A percentile compares a stretch with the other conserved stretches of the same genome.
These are phyloP conservation scores for Cutaneotrichosporon cutaneum DNA, from an alignment of 1,284 basidiomycete genomes.

Conservation along the genomic window DNA sequence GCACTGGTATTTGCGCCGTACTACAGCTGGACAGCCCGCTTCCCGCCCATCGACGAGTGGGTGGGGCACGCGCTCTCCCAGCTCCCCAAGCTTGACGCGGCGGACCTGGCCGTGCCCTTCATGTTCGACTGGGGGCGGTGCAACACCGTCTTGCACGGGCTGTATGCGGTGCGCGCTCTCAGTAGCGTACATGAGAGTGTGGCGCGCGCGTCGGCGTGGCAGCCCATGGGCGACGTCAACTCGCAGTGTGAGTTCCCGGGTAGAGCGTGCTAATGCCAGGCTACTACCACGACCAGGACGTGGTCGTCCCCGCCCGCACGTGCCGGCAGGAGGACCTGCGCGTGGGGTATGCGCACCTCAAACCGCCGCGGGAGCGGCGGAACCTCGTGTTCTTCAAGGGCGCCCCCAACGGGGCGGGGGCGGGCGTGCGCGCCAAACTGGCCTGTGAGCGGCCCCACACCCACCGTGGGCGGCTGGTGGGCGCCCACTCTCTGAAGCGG, in stretches of 20 bases:
- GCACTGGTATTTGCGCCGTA: constrained; percentile 47
- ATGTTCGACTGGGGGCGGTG: constrained; percentile 51
- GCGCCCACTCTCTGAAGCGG: no score
- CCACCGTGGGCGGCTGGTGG: no score
- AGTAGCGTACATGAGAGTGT: not conserved
- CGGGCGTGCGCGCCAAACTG: no score
- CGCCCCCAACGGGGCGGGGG: no score
- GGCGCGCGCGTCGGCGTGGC: constrained; percentile 25
- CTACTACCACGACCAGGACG: constrained; percentile 37
- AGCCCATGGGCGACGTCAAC: constrained; percentile 38
- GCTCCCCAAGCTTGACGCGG: constrained; percentile 21
- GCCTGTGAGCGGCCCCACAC: no score
- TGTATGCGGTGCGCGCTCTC: constrained; percentile 21
- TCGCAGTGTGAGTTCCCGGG: constrained; percentile 18
- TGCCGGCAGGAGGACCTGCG: constrained; percentile 33
- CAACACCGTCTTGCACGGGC: constrained; percentile 24
- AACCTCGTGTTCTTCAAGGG: no score
- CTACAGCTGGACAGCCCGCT: constrained; percentile 27
- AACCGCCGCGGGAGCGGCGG: no score
- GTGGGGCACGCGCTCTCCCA: constrained; percentile 26
- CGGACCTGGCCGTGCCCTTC: constrained; percentile 47
- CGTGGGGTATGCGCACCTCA: no score
- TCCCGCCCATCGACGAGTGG: constrained; percentile 22
- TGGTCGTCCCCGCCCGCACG: constrained; percentile 37
- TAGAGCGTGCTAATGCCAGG: not conserved